phyloP scores from a whole-genome alignment of 495 filamentous ascomycete species.

The Annulohypoxylon stygium region DNA sequence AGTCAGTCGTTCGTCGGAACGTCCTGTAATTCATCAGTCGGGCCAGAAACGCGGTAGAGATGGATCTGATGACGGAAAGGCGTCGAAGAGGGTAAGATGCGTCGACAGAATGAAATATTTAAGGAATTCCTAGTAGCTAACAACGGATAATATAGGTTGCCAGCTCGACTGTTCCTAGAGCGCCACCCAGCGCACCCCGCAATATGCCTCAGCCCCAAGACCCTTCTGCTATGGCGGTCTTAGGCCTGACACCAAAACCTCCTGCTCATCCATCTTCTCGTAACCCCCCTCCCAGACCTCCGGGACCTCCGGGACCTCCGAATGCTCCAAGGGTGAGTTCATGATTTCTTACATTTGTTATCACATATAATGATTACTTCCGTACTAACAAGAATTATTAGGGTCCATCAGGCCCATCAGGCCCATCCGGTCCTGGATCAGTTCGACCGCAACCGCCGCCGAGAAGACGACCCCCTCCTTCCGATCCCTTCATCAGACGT shows the following conservation, averaged over 20 bases:
- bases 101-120: not conserved
- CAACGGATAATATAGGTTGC: slow-evolving; percentile 32
- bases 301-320: slow-evolving; percentile 12
- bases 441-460: slow-evolving; percentile 48
- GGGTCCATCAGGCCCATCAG: slow-evolving; percentile 35
- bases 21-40: slow-evolving; percentile 47
- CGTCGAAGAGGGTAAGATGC: slow-evolving; percentile 53
- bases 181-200: slow-evolving; percentile 45
- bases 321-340: slow-evolving; percentile 48
- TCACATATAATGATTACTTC: not conserved
- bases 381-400: slow-evolving; percentile 38
- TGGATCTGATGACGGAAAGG: slow-evolving; percentile 40
- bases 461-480: slow-evolving; percentile 49
- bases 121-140: slow-evolving; percentile 41
- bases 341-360: not conserved
- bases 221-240: slow-evolving; percentile 49
- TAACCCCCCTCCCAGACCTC: slow-evolving; percentile 19
- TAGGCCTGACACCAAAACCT: slow-evolving; percentile 40
- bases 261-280: slow-evolving; percentile 7
- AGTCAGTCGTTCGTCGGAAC: slow-evolving; percentile 41
- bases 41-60: slow-evolving; percentile 53
- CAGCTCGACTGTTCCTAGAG: slow-evolving; percentile 24
- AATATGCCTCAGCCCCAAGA: slow-evolving; percentile 44
- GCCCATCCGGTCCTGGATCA: slow-evolving; percentile 35
- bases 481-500: slow-evolving; percentile 61